Conservation (phyloP, 2,329 filamentous ascomycete species). For the Botrytis medusae region DNA sequence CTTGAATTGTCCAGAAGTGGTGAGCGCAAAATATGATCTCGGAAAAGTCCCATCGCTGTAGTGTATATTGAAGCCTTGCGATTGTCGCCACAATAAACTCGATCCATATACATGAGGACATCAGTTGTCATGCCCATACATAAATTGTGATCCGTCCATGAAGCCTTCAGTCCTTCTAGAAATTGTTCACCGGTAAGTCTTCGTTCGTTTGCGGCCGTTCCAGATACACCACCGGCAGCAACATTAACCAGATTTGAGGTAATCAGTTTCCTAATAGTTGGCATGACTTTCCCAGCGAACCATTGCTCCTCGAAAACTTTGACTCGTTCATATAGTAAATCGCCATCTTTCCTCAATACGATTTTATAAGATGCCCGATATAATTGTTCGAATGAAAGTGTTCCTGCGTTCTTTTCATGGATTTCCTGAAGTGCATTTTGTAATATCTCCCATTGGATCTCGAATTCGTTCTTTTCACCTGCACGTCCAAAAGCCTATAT, state of each 20-base stretch:
- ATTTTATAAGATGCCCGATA: slow-evolving; percentile 95
- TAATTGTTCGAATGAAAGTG: slow-evolving; percentile 89
- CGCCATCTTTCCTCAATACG: slow-evolving; percentile 83
- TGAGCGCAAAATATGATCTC: slow-evolving; percentile 76
- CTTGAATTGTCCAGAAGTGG: slow-evolving; percentile 47
- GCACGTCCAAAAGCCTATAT: slow-evolving; percentile 52
- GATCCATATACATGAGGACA: slow-evolving; percentile 96
- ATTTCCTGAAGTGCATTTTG: slow-evolving; percentile 79
- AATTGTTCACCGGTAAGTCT: slow-evolving; percentile 81
- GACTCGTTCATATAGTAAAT: slow-evolving; percentile 76
- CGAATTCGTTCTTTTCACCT: slow-evolving; percentile 72
- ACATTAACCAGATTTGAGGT: slow-evolving; percentile 63
- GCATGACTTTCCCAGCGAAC: slow-evolving; percentile 73
- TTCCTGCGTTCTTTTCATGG: slow-evolving; percentile 86
- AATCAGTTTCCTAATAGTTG: slow-evolving; percentile 68
- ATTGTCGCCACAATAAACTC: slow-evolving; percentile 74
- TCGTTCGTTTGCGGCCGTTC: slow-evolving; percentile 73
- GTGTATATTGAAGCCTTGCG: slow-evolving; percentile 77
- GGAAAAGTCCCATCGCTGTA: slow-evolving; percentile 81
- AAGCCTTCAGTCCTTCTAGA: slow-evolving; percentile 69
- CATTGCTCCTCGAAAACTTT: slow-evolving; percentile 78
- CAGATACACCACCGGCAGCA: slow-evolving; percentile 55
- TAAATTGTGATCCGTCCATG: slow-evolving; percentile 86
- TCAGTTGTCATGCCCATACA: slow-evolving; percentile 97
- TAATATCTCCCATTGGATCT: slow-evolving; percentile 79